Evolutionary conservation across 768 basidiomycete genomes (phyloP), one percentile per base, ranked within the genome.

Genomic region (Postia placenta): DNA sequence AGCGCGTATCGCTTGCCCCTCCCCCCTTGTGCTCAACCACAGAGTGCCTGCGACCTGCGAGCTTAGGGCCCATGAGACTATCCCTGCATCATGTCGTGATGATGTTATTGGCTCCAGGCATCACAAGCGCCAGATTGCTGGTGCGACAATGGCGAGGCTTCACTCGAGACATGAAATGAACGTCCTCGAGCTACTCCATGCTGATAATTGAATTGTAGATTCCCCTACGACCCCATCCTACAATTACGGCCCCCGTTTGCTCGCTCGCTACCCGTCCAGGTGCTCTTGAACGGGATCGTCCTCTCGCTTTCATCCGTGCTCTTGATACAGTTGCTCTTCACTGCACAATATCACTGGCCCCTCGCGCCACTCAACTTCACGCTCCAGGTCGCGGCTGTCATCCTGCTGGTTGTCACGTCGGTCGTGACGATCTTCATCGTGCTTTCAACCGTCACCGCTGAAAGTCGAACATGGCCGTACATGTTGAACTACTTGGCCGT

Each of bases 291-390:
- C 1, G 92, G 92, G 40, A 78, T 96, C 53, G 80, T 91, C 4
- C 70, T 95, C 53, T 89, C 95, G 9, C 80, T 98, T 52, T 79
- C 88, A 39, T 73, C 77, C 39, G 85, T 95, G 17, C 83, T 99
- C 37, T 74, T 96, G 58, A 81, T 96, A 49, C 93, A 98, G 57
- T 83, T 99, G 56, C 65, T 92, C 51, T 96, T 99, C 70, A 97
- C 96, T 4, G 87, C 86, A 0, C 92, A 95, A 63, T 97, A 95
- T 56, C 96, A 99, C 66, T 90, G 87, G 78, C 91, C 92, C 0
- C 83, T 99, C 35, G 92, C 93, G 0, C 87, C 85, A 5, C 78
- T 89, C 60, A 99, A 99, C 70, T 99, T 90, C 67, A 73, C 83
- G 46, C 80, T 97, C 27, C 96, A 98, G 64, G 63, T 98, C 11